A percentile compares a stretch with the other conserved stretches of the same genome.
These are phyloP conservation scores for Nicotiana tomentosiformis DNA, from an alignment of 257 asterid genomes.

Conservation along the genomic window DNA sequence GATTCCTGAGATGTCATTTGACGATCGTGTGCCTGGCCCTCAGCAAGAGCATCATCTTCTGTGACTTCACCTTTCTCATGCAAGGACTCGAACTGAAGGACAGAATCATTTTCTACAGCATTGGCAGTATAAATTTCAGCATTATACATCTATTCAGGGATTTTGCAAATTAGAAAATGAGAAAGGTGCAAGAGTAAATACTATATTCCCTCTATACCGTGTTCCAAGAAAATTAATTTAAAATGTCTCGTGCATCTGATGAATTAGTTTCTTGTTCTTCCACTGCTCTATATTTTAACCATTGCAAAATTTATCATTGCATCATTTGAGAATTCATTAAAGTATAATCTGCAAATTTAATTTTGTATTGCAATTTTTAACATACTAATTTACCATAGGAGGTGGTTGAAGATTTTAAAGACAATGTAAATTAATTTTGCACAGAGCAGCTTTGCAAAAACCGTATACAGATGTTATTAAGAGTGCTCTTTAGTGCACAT, in stretches of 20 bases:
- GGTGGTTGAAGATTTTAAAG: background rate
- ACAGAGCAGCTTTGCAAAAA: too few species aligned
- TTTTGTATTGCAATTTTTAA: background rate
- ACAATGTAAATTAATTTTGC: background rate
- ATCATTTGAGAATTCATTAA: background rate
- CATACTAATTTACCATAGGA: background rate
- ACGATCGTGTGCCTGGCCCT: slow-evolving; percentile 12
- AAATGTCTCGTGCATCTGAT: background rate
- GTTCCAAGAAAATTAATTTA: background rate
- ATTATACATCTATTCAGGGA: background rate
- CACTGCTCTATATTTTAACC: background rate
- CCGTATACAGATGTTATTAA: too few species aligned
- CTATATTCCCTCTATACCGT: background rate
- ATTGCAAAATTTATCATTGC: background rate
- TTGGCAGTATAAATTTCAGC: background rate
- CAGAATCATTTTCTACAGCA: slow-evolving; percentile 4
- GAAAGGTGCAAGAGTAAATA: background rate
- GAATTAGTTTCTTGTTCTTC: background rate
- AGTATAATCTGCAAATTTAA: background rate
- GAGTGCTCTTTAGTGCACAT: too few species aligned
- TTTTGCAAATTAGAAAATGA: background rate
- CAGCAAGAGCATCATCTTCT: slow-evolving; percentile 5
- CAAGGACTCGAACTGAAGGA: slow-evolving; percentile 9
- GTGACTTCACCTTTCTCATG: slow-evolving; percentile 9
- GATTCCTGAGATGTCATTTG: slow-evolving; percentile 5